Conservation (phyloP, 495 filamentous ascomycete genomes). For the Schizothecium vesticola region DNA sequence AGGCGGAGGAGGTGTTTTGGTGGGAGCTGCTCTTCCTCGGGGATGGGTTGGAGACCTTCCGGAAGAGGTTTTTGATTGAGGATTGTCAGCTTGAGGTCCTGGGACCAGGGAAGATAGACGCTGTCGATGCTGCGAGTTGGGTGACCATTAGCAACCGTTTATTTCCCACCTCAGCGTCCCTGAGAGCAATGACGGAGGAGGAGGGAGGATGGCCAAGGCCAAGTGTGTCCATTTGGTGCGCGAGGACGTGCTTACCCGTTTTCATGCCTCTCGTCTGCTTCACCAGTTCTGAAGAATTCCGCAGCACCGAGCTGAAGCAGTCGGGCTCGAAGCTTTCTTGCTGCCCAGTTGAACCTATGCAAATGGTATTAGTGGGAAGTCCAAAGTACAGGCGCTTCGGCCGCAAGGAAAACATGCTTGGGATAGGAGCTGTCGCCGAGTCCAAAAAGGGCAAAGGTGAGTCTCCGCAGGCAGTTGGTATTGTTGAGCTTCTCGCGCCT, state of each 20-base stretch:
- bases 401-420: conserved; percentile 49
- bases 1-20: conserved; percentile 71
- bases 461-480: conserved; percentile 56
- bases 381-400: background rate
- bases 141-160: background rate
- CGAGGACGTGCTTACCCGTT: conserved; percentile 61
- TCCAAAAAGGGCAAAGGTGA: conserved; percentile 80
- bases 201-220: too few relatives aligned
- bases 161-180: background rate
- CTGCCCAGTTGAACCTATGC: conserved; percentile 84
- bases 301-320: conserved; percentile 79
- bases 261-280: conserved; percentile 87
- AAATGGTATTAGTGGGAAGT: background rate
- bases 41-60: conserved; percentile 59
- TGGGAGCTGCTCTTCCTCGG: conserved; percentile 67
- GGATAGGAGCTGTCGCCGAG: conserved; percentile 92
- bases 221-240: too few relatives aligned
- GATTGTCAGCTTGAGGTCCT: conserved; percentile 57
- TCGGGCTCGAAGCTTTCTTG: conserved; percentile 78
- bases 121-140: conserved; percentile 57
- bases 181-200: background rate
- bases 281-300: conserved; percentile 69
- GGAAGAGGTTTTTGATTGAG: conserved; percentile 65
- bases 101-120: conserved; percentile 72
- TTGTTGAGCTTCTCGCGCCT: conserved; percentile 71